A percentile compares a stretch with the other conserved stretches of the same genome.
These are phyloP conservation scores for Talaromyces liani DNA, from an alignment of 495 filamentous ascomycete species.

Conservation along the genomic window DNA sequence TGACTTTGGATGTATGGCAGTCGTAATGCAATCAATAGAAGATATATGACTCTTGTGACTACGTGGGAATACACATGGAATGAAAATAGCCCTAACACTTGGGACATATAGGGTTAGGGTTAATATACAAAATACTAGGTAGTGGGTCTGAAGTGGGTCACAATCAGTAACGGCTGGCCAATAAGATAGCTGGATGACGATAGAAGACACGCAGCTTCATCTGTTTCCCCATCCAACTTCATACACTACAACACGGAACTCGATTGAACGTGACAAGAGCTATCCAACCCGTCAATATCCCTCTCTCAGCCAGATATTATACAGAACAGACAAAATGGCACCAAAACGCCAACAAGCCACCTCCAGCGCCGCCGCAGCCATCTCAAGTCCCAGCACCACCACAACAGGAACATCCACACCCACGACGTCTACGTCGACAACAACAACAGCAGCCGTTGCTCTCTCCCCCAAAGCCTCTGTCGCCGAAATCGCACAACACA, in stretches of 20 bases:
- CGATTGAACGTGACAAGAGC: neutral
- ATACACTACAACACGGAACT: neutral
- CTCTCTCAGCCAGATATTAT: neutral
- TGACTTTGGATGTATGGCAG: too few relatives aligned
- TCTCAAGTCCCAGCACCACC: slow-evolving; percentile 18
- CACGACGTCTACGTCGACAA: slow-evolving; percentile 11
- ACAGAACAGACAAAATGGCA: slow-evolving; percentile 30
- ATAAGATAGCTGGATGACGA: neutral
- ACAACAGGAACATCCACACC: slow-evolving; percentile 27
- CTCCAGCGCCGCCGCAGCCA: slow-evolving; percentile 27
- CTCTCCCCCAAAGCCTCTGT: slow-evolving; percentile 39
- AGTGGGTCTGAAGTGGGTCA: neutral
- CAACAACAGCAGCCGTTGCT: slow-evolving; percentile 31
- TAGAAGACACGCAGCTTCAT: slow-evolving; percentile 12
- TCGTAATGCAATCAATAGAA: too few relatives aligned
- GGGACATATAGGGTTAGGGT: too few relatives aligned
- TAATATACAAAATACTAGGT: too few relatives aligned
- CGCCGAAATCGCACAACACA: slow-evolving; percentile 42
- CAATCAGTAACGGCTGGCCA: neutral
- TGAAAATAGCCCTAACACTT: too few relatives aligned
- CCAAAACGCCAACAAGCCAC: slow-evolving; percentile 39
- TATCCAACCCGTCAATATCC: neutral
- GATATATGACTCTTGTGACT: too few relatives aligned
- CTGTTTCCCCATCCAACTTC: neutral
- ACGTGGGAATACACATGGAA: too few relatives aligned